Percentiles rank a stretch among this genome's conserved stretches.
Evolutionary conservation across 2,329 filamentous ascomycete genomes (phyloP).

Genomic region (Neurospora sp.): DNA sequence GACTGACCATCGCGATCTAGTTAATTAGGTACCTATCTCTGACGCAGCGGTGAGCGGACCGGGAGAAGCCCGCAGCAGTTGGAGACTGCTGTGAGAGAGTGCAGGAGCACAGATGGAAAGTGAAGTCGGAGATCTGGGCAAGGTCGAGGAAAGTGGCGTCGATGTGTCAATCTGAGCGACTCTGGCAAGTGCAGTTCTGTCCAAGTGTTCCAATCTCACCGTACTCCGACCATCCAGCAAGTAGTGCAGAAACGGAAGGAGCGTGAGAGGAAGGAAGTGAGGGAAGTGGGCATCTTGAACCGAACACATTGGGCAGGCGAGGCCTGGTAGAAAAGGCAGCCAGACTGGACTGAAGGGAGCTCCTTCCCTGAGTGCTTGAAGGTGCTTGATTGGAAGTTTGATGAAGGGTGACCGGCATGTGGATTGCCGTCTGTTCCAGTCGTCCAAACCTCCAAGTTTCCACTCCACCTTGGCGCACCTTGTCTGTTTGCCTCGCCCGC

Average conservation of each 20-base stretch:
- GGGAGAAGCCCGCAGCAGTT: background rate
- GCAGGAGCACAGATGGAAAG: background rate
- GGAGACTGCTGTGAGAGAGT: background rate
- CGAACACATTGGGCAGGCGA: background rate
- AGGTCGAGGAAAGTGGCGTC: background rate
- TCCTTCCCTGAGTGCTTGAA: background rate
- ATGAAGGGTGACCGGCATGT: background rate
- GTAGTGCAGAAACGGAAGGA: background rate
- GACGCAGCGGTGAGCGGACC: background rate
- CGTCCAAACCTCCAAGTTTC: background rate
- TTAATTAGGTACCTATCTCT: background rate
- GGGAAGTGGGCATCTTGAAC: background rate
- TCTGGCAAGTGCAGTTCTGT: background rate
- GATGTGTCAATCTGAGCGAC: background rate
- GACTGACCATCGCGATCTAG: background rate
- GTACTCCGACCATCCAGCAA: background rate
- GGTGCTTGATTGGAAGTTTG: background rate
- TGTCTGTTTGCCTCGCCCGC: background rate
- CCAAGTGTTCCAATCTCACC: background rate
- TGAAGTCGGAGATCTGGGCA: background rate
- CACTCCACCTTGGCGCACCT: background rate
- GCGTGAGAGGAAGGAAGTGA: background rate
- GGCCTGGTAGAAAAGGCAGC: background rate
- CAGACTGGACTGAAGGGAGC: background rate
- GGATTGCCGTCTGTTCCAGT: background rate